Evolutionary conservation across 345 rosid species (phyloP), one percentile per base, ranked within the genome.

Genomic region (Arabidopsis arenosa): DNA sequence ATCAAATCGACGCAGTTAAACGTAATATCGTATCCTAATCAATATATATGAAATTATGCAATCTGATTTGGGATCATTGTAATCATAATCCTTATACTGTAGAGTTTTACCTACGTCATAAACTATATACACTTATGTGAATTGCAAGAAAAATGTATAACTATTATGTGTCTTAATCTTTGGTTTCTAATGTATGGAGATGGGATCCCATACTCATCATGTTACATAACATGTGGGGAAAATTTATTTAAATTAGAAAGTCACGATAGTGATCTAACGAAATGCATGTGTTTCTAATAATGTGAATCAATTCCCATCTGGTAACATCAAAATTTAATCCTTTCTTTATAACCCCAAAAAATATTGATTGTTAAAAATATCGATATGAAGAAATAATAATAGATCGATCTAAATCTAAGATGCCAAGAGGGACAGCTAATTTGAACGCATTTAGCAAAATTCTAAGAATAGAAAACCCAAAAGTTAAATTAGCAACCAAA

Each of bases 191-290:
- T 53, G 47, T 28, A 28, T 36, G 73, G 73, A 66, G 82, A 84
- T 82, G 84, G 83, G 74, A 80, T 75, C 75, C 80, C 82, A 76
- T 72, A 76, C 77, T 76, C 83, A 85, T 79, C 91, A 87, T 86
- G 90, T 89, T 87, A 81, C 66, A 70, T 83, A 74, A 70, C 90
- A 83, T 80, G 90, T 86, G 88, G 58, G 10, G 70, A 7, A 75
- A 67, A 2, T 28, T 52, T 21, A 17, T 68, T 36, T 48, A 79
- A 77, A 68, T 47, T 71, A 56, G 17, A 26, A 75, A 75, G 68
- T 63, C 61, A 72, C 43, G 80, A 78, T 77, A 59, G 79, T 81
- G 72, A 71, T 51, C 64, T 44, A 6, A 36, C 55, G 75, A 76
- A 72, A 75, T 80, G 84, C 88, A 81, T 85, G 86, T 86, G 88